phyloP scores from a whole-genome alignment of 345 rosid genomes.

The Camelina hispida region DNA sequence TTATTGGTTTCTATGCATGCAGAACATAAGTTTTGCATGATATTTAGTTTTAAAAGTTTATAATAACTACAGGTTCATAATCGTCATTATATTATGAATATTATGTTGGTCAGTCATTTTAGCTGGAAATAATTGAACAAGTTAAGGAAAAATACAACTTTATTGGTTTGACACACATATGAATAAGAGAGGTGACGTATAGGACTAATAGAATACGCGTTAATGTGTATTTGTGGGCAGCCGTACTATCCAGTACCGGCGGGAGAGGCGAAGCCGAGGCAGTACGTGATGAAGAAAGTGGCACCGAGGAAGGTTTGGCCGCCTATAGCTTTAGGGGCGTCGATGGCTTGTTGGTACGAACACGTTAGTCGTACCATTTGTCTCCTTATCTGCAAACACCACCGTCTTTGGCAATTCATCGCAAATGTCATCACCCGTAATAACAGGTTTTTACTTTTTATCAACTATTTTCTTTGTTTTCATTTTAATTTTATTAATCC shows the following conservation, averaged over 20 bases:
- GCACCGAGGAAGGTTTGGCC: slow-evolving; percentile 96
- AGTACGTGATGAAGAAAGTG: slow-evolving; percentile 77
- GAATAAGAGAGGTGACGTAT: neutral
- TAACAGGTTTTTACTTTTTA: slow-evolving; percentile 53
- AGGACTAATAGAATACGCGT: slow-evolving; percentile 23
- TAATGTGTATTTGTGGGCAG: slow-evolving; percentile 47
- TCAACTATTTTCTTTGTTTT: neutral
- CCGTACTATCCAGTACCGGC: slow-evolving; percentile 81
- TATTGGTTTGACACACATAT: slow-evolving; percentile 2
- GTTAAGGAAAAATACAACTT: neutral
- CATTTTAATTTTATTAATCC: neutral
- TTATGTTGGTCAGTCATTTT: neutral
- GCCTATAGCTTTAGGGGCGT: slow-evolving; percentile 77
- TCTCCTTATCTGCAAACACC: slow-evolving; percentile 85
- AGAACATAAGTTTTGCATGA: neutral
- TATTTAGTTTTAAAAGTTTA: neutral
- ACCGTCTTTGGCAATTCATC: slow-evolving; percentile 88
- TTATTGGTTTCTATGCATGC: neutral
- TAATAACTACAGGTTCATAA: neutral
- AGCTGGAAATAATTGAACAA: neutral
- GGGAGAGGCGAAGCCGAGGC: slow-evolving; percentile 66
- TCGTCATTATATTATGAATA: neutral
- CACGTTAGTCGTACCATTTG: slow-evolving; percentile 84
- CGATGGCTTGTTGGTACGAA: slow-evolving; percentile 95
- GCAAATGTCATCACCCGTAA: slow-evolving; percentile 74